Evolutionary conservation across 768 basidiomycete species (phyloP), one percentile per base, ranked within the genome.

Genomic region (Suillus lakei): DNA sequence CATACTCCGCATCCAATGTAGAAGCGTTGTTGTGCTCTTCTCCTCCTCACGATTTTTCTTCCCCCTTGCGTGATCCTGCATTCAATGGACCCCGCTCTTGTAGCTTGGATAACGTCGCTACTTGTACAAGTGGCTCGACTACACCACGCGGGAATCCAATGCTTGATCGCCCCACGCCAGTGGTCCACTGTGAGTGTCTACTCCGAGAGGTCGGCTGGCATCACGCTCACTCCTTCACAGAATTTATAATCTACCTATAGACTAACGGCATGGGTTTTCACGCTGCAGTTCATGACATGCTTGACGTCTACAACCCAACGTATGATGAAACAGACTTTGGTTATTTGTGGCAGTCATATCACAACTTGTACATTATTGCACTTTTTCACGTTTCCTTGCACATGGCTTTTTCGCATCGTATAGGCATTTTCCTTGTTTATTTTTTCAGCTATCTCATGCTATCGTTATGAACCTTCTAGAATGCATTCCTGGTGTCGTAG

Each of bases 1-100:
- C 82, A 46, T 80, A 80, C 7, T 87, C 87, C 18, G 82, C 81
- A 3, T 87, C 87, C 38, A 87, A 84, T 69, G 77, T 90, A 13
- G 86, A 86, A 65, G 84, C 82, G 36, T 78, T 84, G 62, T 67
- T 87, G 26, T 74, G 78, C 75, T 64, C 82, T 68, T 61, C 72
- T 72, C 67, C 81, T 69, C 73, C 73, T 41, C 72, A 67, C 58
- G 70, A 61, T 36, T 77, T 71, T 61, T 71, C 41, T 66, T 72
- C 60, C 61, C 68, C 54, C 61, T 69, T 60, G 67, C 74, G 50
- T 38, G 68, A 71, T 59, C 0, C 23, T 54, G 62, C 39, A 18
- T 58, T 51, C 51, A 55, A 56, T 60, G 59, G 32, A 51, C 71
- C 71, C 56, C 75, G 74, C 23, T 79, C 76, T 41, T 61, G 71